Evolutionary conservation across 2,329 filamentous ascomycete species (phyloP), one percentile per base, ranked within the genome.

Genomic region (Monilinia polystroma): DNA sequence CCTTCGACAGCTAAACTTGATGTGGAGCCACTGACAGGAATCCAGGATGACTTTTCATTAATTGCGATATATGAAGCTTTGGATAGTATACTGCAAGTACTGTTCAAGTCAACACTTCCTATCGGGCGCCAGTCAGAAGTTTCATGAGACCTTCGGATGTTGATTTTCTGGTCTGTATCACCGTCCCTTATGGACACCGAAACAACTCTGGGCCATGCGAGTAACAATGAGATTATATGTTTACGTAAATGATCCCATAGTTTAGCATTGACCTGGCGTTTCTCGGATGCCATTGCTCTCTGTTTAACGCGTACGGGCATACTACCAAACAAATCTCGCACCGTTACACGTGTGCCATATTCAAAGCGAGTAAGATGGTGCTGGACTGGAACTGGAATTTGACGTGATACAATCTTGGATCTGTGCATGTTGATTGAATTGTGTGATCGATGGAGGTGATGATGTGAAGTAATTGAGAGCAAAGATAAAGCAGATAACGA

Each of bases 291-390:
- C 3, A 87, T 72, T 0, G 85, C 85, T 69, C 93, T 85, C 72
- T 93, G 90, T 75, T 95, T 96, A 35, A 96, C 89, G 18, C 94
- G 87, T 16, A 97, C 94, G 0, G 94, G 93, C 86, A 97, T 91
- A 67, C 88, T 90, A 0, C 93, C 93, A 78, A 97, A 98, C 0
- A 97, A 80, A 76, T 97, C 89, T 66, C 88, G 86, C 7, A 96
- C 89, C 0, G 83, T 84, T 2, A 94, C 87, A 38, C 86, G 85
- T 0, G 93, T 97, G 5, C 94, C 94, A 79, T 91, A 87, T 26
- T 80, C 76, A 66, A 83, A 84, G 47, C 78, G 79, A 11, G 81
- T 72, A 8, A 91, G 73, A 58, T 83, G 80, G 56, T 90, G 84
- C 59, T 87, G 84, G 10, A 81, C 77, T 14, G 83, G 80, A 6